Percentiles rank a stretch among this genome's conserved stretches.
Conservation (phyloP, 2,329 filamentous ascomycete genomes). For the Beauveria bassiana region DNA sequence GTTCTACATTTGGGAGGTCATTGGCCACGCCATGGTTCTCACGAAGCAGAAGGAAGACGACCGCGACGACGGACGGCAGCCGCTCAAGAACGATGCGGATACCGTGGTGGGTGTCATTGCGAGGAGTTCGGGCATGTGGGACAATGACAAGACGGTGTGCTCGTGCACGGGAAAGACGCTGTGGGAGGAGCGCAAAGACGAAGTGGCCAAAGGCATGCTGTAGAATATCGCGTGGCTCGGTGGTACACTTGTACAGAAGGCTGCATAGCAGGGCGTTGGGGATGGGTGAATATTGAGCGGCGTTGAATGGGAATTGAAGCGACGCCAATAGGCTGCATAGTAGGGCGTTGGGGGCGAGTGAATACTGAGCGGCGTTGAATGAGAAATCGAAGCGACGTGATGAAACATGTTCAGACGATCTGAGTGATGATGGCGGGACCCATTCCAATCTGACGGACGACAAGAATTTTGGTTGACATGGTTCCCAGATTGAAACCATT, state of each 20-base stretch:
- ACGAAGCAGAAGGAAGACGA: constrained; percentile 46
- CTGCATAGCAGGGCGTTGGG: not conserved
- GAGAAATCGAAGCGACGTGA: not conserved
- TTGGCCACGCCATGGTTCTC: constrained; percentile 86
- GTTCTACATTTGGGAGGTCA: constrained; percentile 91
- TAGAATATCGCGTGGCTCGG: constrained; percentile 27
- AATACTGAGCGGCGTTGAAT: not conserved
- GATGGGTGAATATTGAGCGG: not conserved
- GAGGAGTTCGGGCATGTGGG: constrained; percentile 94
- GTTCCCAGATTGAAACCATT: not conserved
- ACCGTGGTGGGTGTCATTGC: constrained; percentile 92
- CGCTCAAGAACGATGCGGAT: constrained; percentile 66
- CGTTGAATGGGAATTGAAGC: not conserved
- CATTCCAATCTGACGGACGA: not conserved
- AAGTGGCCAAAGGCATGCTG: constrained; percentile 83
- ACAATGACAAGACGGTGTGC: constrained; percentile 97
- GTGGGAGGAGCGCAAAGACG: constrained; percentile 92
- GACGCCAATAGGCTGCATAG: not conserved
- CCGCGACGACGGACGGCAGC: constrained; percentile 41
- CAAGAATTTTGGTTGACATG: not conserved
- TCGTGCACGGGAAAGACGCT: constrained; percentile 97
- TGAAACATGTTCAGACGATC: not conserved
- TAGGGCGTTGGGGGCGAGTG: not conserved
- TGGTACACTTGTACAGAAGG: not conserved
- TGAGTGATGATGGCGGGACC: not conserved